Percentiles rank a stretch among this genome's conserved stretches.
Conservation (phyloP, 192 early-diverging fungal genomes). For the Coemansia sp. region DNA sequence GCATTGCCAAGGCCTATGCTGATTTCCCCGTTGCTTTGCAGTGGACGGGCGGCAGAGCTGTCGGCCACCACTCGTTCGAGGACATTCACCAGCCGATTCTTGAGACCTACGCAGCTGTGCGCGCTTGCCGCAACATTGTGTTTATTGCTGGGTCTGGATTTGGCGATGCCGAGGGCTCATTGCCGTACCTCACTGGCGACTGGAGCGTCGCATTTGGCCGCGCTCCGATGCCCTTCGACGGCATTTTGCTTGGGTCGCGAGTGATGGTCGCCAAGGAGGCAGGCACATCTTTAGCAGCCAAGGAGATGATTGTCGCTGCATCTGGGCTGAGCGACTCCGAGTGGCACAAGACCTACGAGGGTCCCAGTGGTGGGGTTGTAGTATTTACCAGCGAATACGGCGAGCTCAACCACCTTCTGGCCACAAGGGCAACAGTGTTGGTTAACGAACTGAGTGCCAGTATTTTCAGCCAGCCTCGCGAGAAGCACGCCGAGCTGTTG, state of each 20-base stretch:
- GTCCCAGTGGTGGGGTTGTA: constrained; percentile 77
- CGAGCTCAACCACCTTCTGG: constrained; percentile 92
- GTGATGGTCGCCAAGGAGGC: constrained; percentile 94
- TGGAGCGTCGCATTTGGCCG: constrained; percentile 81
- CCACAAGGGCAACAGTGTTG: constrained; percentile 77
- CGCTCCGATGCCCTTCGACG: constrained; percentile 96
- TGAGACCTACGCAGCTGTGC: constrained; percentile 65
- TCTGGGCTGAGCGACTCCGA: constrained; percentile 78
- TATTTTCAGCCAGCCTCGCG: constrained; percentile 81
- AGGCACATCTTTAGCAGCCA: constrained; percentile 74
- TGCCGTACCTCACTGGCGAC: constrained; percentile 93
- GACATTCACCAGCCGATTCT: constrained; percentile 93
- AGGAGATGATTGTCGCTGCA: constrained; percentile 85
- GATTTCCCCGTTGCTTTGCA: constrained; percentile 89
- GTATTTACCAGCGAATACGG: constrained; percentile 90
- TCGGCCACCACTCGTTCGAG: constrained; percentile 97
- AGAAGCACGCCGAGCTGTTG: constrained; percentile 74
- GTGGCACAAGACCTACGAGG: constrained; percentile 87
- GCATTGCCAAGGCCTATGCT: constrained; percentile 81
- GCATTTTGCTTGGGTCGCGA: constrained; percentile 93
- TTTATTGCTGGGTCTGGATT: constrained; percentile 93
- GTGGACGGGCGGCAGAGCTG: constrained; percentile 97
- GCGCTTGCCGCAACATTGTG: constrained; percentile 77
- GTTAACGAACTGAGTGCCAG: constrained; percentile 82
- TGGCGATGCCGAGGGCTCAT: constrained; percentile 81